Evolutionary conservation across 331 rosid species (phyloP), one percentile per base, ranked within the genome.

Genomic region (Pyracantha coccinea): DNA sequence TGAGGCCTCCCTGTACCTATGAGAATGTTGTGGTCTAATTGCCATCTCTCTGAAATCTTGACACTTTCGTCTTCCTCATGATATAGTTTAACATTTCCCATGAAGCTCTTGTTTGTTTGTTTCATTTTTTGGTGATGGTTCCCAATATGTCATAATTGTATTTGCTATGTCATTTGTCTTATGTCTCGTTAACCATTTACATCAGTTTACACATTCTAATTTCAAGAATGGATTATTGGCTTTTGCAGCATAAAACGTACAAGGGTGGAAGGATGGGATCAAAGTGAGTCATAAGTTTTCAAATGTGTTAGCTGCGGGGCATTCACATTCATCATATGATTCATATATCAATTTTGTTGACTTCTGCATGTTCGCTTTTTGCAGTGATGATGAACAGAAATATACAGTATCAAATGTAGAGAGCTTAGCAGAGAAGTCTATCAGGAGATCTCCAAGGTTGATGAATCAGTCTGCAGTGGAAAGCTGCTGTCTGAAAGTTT

Each of bases 271-370:
- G 77, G 72, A 81, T 76, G 75, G 72, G 72, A 73, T 64, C 70
- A 65, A 75, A 66, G 96, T 88, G 88, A 90, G 96, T 88, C 78
- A 54, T 74, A 53, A 69, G 5, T 78, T 68, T 53, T n/a, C 60
- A 69, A 38, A 63, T 77, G 52, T 74, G 68, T 75, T 23, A 59
- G 61, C 68, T 53, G 73, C 45, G 64, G 72, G 73, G 38, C 64
- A 72, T 81, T 47, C 28, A 70, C 77, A 66, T 44, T 27, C 29
- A 53, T 41, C 60, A 29, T 58, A 5, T 31, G 32, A 45, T 20
- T 65, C 74, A 32, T 61, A 27, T 69, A 68, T 55, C 24, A 81
- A 55, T 82, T 75, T 33, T 7, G 47, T 61, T 63, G 63, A 75
- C 41, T 66, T 83, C 20, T 72, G 70, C 79, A 17, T 78, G 33